These are phyloP conservation scores for Nasturtium officinale DNA, from an alignment of 345 rosid genomes.

Conservation along the genomic window DNA sequence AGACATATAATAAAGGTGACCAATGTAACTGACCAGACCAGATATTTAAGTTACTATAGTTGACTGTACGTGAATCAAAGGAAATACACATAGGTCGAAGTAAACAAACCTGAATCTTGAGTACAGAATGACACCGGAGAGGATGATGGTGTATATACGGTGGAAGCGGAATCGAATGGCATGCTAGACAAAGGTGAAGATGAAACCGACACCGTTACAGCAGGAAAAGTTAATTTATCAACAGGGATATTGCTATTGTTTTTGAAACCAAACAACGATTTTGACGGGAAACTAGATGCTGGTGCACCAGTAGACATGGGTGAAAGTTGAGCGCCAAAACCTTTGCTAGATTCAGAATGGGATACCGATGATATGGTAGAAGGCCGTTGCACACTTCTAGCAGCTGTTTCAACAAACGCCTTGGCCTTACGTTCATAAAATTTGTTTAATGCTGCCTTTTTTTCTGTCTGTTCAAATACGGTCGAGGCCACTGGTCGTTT, in stretches of 20 bases:
- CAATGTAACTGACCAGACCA: constrained; percentile 28
- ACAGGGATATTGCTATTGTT: constrained; percentile 48
- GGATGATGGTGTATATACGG: constrained; percentile 27
- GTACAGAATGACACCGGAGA: constrained; percentile 24
- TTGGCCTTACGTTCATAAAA: constrained; percentile 42
- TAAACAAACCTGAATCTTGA: constrained; percentile 37
- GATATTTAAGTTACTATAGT: constrained; percentile 28
- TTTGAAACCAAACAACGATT: constrained; percentile 44
- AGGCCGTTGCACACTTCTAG: constrained; percentile 33
- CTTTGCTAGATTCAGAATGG: constrained; percentile 40
- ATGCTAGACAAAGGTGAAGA: constrained; percentile 34
- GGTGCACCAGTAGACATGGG: constrained; percentile 43
- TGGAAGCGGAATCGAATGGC: constrained; percentile 25
- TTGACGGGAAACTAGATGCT: constrained; percentile 41
- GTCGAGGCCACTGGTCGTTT: constrained; percentile 40
- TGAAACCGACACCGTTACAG: constrained; percentile 30
- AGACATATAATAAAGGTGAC: constrained; percentile 16
- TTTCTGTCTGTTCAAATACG: constrained; percentile 40
- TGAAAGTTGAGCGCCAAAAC: constrained; percentile 42
- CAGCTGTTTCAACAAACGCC: constrained; percentile 34
- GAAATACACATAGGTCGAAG: constrained; percentile 18
- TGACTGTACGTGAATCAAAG: constrained; percentile 24
- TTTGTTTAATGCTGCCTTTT: constrained; percentile 47
- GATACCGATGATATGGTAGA: constrained; percentile 6
- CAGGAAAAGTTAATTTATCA: constrained; percentile 43